Evolutionary conservation across 441 rosid species (phyloP).

Genomic region (Aquilaria agallochum): DNA sequence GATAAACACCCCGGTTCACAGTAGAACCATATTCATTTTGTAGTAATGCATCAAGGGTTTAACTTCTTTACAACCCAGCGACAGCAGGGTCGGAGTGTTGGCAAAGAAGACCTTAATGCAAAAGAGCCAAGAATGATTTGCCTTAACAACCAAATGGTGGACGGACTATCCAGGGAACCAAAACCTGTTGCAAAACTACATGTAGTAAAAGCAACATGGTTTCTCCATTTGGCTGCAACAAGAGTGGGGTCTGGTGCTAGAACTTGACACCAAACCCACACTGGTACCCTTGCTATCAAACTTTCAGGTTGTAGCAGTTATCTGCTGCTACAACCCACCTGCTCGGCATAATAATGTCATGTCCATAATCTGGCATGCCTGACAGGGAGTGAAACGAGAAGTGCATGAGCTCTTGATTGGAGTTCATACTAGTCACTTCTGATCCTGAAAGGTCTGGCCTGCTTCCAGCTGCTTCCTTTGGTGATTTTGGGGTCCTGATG

Average conservation of each 20-base stretch:
- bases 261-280: conserved; percentile 25
- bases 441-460: conserved; percentile 48
- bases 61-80: conserved; percentile 18
- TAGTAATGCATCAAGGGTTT: conserved; percentile 17
- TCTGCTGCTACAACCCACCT: conserved; percentile 64
- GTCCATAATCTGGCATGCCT: conserved; percentile 37
- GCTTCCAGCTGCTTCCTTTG: conserved; percentile 35
- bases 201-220: conserved; percentile 11
- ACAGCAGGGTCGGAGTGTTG: conserved; percentile 15
- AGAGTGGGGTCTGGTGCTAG: conserved; percentile 17
- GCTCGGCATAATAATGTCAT: conserved; percentile 40
- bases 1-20: too few species aligned
- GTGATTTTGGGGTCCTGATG: conserved; percentile 46
- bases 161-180: conserved; percentile 23
- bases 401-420: conserved; percentile 24
- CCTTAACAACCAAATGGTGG: conserved; percentile 57
- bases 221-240: conserved; percentile 35
- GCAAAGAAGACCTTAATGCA: conserved; percentile 24
- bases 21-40: too few species aligned
- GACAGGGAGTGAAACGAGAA: conserved; percentile 43
- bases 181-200: conserved; percentile 12
- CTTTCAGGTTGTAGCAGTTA: conserved; percentile 49
- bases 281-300: conserved; percentile 24
- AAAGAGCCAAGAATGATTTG: conserved; percentile 97
- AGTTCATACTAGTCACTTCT: conserved; percentile 75